These are phyloP conservation scores for Populus davidiana DNA, from an alignment of 345 rosid species.

Conservation along the genomic window DNA sequence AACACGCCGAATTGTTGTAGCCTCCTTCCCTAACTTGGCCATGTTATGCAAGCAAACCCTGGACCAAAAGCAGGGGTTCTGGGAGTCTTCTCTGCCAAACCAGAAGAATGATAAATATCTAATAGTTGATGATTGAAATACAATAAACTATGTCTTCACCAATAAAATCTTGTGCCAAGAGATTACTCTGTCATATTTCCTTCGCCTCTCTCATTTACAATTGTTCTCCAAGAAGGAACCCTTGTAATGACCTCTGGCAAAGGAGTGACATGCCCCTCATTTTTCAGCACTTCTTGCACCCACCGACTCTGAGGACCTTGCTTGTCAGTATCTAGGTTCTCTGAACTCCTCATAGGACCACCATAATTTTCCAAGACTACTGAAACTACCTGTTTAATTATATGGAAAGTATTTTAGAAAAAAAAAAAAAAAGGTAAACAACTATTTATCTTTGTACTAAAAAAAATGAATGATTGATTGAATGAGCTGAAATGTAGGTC, in stretches of 20 bases:
- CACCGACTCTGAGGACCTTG: conserved; percentile 46
- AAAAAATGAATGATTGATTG: neutral
- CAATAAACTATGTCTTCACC: conserved; percentile 5
- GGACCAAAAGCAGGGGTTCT: conserved; percentile 90
- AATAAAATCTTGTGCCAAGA: conserved; percentile 21
- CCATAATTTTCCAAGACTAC: conserved; percentile 85
- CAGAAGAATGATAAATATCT: conserved; percentile 18
- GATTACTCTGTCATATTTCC: conserved; percentile 61
- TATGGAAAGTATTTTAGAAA: neutral
- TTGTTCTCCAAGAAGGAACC: conserved; percentile 69
- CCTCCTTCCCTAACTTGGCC: conserved; percentile 94
- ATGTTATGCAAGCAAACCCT: conserved; percentile 84
- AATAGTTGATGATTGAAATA: conserved; percentile 7
- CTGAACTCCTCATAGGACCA: conserved; percentile 33
- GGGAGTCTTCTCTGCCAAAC: conserved; percentile 62
- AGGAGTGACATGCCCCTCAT: conserved; percentile 57
- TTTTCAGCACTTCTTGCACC: conserved; percentile 74
- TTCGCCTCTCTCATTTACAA: conserved; percentile 82
- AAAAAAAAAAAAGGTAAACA: neutral
- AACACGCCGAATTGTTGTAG: conserved; percentile 79
- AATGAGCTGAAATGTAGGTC: neutral
- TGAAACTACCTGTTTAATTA: conserved; percentile 67
- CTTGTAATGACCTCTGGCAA: conserved; percentile 38
- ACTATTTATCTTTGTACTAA: neutral
- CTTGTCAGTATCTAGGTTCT: conserved; percentile 35